phyloP scores from a whole-genome alignment of 179 eudicot genomes.

The Vitellaria paradoxa region DNA sequence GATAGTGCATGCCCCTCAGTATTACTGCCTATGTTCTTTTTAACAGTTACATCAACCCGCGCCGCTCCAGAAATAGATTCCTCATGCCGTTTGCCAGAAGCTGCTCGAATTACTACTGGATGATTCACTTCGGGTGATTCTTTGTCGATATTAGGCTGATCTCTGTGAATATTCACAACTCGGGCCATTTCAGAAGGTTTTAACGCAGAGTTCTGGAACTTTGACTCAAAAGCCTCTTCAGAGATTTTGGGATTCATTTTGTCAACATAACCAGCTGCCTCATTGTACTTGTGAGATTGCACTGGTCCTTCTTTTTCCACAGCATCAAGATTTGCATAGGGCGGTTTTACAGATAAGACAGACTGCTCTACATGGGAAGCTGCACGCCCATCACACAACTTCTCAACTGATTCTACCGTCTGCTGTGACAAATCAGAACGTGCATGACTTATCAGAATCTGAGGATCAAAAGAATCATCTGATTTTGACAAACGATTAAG shows the following conservation, averaged over 20 bases:
- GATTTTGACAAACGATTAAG: conserved; percentile 55
- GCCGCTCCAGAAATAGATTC: conserved; percentile 17
- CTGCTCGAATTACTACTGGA: conserved; percentile 8
- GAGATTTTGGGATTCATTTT: not conserved
- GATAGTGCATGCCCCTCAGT: conserved; percentile 1
- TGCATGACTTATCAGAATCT: conserved; percentile 48
- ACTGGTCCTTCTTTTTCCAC: conserved; percentile 17
- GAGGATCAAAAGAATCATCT: conserved; percentile 59
- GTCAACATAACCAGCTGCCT: conserved; percentile 11
- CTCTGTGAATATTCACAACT: not conserved
- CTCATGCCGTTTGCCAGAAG: conserved; percentile 14
- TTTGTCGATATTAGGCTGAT: conserved; percentile 2
- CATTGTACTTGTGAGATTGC: conserved; percentile 17
- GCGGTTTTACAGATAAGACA: conserved; percentile 19
- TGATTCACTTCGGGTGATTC: conserved; percentile 16
- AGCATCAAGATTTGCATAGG: conserved; percentile 17
- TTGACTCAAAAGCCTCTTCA: conserved; percentile 15
- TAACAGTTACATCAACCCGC: conserved; percentile 1
- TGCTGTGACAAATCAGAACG: conserved; percentile 35
- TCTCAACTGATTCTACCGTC: conserved; percentile 30
- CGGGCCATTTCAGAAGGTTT: conserved; percentile 8
- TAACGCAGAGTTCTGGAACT: conserved; percentile 13
- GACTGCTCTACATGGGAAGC: conserved; percentile 19
- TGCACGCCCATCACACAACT: conserved; percentile 19
- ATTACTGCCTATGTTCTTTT: not conserved